Evolutionary conservation across 2,329 filamentous ascomycete species (phyloP).

Genomic region (Purpureocillium takamizusanense): DNA sequence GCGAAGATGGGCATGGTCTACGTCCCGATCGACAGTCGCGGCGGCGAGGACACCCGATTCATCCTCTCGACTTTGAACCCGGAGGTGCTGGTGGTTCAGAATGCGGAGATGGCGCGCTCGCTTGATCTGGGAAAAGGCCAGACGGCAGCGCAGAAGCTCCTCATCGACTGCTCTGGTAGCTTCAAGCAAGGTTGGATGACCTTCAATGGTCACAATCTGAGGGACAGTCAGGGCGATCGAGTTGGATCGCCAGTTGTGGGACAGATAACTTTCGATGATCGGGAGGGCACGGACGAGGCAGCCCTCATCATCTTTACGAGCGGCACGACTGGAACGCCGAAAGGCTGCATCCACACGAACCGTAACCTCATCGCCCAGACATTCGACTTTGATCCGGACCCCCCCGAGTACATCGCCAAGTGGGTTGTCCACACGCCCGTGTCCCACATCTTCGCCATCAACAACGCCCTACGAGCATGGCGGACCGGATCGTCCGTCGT

Average conservation of each 20-base stretch:
- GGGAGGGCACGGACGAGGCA: conserved; percentile 15
- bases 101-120: conserved; percentile 8
- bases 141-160: conserved; percentile 1
- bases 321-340: conserved; percentile 38
- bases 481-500: conserved; percentile 22
- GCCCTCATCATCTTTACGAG: conserved; percentile 38
- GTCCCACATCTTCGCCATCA: conserved; percentile 29
- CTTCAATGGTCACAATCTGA: background rate
- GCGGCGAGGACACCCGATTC: conserved; percentile 11
- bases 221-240: background rate
- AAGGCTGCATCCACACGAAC: conserved; percentile 33
- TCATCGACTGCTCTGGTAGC: conserved; percentile 15
- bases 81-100: conserved; percentile 22
- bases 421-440: conserved; percentile 29
- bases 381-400: conserved; percentile 25
- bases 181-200: conserved; percentile 11
- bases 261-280: no score
- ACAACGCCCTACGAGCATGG: conserved; percentile 28
- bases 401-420: conserved; percentile 15
- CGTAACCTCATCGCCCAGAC: conserved; percentile 28
- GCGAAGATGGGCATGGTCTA: conserved; percentile 24
- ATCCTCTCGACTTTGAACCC: conserved; percentile 16
- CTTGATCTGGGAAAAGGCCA: no score
- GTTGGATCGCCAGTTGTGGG: no score
- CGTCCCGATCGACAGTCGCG: conserved; percentile 22